These are phyloP conservation scores for Podospora pseudocomata DNA, from an alignment of 495 filamentous ascomycete species.

Conservation along the genomic window DNA sequence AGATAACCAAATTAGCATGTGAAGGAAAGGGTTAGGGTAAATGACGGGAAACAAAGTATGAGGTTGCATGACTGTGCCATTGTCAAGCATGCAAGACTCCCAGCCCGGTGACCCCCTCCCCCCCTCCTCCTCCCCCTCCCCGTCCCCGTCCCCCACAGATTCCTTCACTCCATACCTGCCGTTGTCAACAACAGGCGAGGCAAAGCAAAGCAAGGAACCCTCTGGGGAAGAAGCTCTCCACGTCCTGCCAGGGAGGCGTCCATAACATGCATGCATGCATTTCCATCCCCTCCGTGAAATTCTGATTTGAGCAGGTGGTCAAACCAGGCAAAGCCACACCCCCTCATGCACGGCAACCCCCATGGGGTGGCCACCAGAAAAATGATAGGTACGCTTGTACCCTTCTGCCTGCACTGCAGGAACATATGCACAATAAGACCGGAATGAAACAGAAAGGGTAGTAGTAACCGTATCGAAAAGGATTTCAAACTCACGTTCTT, in stretches of 20 bases:
- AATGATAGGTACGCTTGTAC: neutral
- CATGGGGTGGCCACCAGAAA: neutral
- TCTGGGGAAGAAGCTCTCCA: neutral
- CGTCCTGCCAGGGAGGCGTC: neutral
- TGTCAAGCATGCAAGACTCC: neutral
- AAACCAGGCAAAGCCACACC: neutral
- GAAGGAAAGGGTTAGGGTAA: conserved; percentile 1
- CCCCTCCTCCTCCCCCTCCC: no score
- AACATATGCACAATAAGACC: neutral
- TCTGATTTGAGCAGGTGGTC: conserved; percentile 4
- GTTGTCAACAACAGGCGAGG: neutral
- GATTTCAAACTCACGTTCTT: conserved; percentile 75
- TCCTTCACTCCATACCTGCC: neutral
- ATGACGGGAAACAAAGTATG: neutral
- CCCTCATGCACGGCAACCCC: neutral
- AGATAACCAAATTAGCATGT: neutral
- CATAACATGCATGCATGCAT: neutral
- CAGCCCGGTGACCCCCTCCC: neutral
- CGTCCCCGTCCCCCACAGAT: neutral
- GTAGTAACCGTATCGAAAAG: conserved; percentile 6
- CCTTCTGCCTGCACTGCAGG: neutral
- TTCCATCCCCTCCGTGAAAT: neutral
- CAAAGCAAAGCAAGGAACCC: neutral
- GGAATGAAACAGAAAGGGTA: conserved; percentile 11
- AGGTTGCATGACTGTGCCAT: neutral